phyloP scores from a whole-genome alignment of 2,329 filamentous ascomycete species.

The Septoria petroselini region DNA sequence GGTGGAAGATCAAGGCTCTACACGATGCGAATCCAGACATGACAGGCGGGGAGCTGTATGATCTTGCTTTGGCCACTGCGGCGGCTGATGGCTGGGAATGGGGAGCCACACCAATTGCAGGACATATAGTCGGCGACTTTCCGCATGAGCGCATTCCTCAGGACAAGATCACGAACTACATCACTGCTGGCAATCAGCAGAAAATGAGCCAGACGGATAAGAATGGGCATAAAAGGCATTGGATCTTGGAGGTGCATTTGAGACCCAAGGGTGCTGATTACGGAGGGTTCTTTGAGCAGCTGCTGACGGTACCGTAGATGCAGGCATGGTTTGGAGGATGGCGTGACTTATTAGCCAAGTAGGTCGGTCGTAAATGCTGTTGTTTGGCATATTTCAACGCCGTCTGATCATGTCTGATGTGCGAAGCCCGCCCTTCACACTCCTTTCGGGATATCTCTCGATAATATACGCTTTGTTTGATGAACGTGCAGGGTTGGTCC shows the following conservation, averaged over 20 bases:
- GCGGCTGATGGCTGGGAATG: slow-evolving; percentile 45
- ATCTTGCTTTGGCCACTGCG: slow-evolving; percentile 39
- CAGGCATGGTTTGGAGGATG: no score
- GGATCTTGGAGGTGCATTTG: slow-evolving; percentile 53
- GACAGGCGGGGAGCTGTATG: slow-evolving; percentile 50
- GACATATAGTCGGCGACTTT: slow-evolving; percentile 52
- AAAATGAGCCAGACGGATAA: slow-evolving; percentile 42
- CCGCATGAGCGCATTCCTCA: slow-evolving; percentile 52
- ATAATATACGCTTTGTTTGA: no score
- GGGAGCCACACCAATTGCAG: slow-evolving; percentile 44
- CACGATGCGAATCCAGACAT: slow-evolving; percentile 45
- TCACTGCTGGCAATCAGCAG: slow-evolving; percentile 46
- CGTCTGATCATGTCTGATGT: no score
- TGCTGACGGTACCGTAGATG: slow-evolving; percentile 28
- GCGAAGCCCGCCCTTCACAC: no score
- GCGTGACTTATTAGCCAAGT: no score
- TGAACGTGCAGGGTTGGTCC: no score
- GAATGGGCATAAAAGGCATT: slow-evolving; percentile 47
- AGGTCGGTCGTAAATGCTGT: no score
- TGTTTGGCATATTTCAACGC: no score
- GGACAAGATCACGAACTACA: slow-evolving; percentile 48
- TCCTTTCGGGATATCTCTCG: no score
- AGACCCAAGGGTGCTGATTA: slow-evolving; percentile 41
- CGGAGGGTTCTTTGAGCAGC: slow-evolving; percentile 47
- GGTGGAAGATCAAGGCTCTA: slow-evolving; percentile 45